Base-by-base conservation (phyloP, 2,329 filamentous ascomycete species). In the Dactylonectria macrodidyma region DNA sequence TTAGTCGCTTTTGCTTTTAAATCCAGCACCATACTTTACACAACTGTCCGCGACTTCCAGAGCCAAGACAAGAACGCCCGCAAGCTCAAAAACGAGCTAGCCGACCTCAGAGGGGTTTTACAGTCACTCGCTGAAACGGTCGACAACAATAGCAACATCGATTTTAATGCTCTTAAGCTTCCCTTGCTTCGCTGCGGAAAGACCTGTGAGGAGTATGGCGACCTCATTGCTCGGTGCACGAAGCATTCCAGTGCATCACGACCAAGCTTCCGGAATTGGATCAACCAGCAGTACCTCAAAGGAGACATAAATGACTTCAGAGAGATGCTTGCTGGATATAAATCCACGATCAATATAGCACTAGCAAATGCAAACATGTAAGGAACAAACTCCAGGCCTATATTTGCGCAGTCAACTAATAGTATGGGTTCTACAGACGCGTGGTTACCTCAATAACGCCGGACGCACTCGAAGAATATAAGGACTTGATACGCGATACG, bases 241-340 rank as follows among this genome's bases (percentile, higher is more conserved):
- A 76, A 62, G 69, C 76, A 66, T 76, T 84, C 82, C 24, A 73
- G 69, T 44, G 73, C 71, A 57, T 75, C 68, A 61, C 75, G 78
- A 59, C 77, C 78, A 44, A 85, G 81, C 72, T 82, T 85, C 69
- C 79, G 81, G 57, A 83, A 84, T 71, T 85, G 81, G 84, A 79
- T 81, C 6, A 82, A 77, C 67, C 72, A 85, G 63, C 79, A 73
- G 69, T 85, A 84, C 60, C 82, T 84, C 74, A 80, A 81, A 51
- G 80, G 83, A 55, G 77, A 84, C 67, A 82, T 85, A 50, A 78
- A 79, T 62, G 78, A 78, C 65, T 85, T 85, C 63, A 79, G 72
- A 57, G 69, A 78, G 24, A 71, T 82, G 59, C 69, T 85, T 34
- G 78, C 82, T 51, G 79, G 77, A 44, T 85, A 84, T 65, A 84